A percentile compares a stretch with the other conserved stretches of the same genome.
These are phyloP conservation scores for Crithidia bombi DNA, from an alignment of 208 protist species.

Conservation along the genomic window DNA sequence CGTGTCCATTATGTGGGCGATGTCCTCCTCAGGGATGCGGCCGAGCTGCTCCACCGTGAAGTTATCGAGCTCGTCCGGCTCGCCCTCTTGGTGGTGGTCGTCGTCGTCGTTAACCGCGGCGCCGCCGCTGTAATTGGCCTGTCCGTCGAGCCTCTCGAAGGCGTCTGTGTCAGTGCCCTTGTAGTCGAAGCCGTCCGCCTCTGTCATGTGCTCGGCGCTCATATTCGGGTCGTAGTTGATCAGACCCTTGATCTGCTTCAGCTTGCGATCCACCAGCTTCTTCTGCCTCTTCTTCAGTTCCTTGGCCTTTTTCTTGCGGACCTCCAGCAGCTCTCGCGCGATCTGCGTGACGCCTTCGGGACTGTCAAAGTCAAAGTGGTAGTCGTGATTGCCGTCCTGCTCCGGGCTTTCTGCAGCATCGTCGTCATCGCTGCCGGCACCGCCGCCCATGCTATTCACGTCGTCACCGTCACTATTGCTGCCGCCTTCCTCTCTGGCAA, in stretches of 20 bases:
- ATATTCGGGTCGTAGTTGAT: slow-evolving; percentile 92
- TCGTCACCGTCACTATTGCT: slow-evolving; percentile 31
- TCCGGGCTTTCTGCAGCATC: slow-evolving; percentile 30
- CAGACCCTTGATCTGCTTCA: slow-evolving; percentile 92
- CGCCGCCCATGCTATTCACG: slow-evolving; percentile 35
- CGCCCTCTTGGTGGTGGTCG: slow-evolving; percentile 19
- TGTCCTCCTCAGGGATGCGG: slow-evolving; percentile 59
- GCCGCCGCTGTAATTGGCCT: slow-evolving; percentile 3
- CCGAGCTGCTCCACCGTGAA: slow-evolving; percentile 82
- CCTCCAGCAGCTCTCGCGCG: slow-evolving; percentile 84
- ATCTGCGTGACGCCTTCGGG: slow-evolving; percentile 81
- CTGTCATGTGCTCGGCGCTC: slow-evolving; percentile 71
- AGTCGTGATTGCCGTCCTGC: slow-evolving; percentile 39
- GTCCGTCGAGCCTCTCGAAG: slow-evolving; percentile 24
- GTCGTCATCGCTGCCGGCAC: slow-evolving; percentile 31
- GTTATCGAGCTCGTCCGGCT: slow-evolving; percentile 55
- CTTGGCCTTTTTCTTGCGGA: slow-evolving; percentile 85
- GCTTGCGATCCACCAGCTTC: slow-evolving; percentile 91
- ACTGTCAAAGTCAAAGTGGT: slow-evolving; percentile 79
- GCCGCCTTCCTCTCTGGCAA: slow-evolving; percentile 18
- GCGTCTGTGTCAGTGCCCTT: slow-evolving; percentile 23
- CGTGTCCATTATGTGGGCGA: slow-evolving; percentile 70
- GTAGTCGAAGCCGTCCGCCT: slow-evolving; percentile 67
- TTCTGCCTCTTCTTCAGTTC: slow-evolving; percentile 93
- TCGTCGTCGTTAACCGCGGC: slow-evolving; percentile 21